Evolutionary conservation across 2,329 filamentous ascomycete species (phyloP).

Genomic region (Phialophora tarda): DNA sequence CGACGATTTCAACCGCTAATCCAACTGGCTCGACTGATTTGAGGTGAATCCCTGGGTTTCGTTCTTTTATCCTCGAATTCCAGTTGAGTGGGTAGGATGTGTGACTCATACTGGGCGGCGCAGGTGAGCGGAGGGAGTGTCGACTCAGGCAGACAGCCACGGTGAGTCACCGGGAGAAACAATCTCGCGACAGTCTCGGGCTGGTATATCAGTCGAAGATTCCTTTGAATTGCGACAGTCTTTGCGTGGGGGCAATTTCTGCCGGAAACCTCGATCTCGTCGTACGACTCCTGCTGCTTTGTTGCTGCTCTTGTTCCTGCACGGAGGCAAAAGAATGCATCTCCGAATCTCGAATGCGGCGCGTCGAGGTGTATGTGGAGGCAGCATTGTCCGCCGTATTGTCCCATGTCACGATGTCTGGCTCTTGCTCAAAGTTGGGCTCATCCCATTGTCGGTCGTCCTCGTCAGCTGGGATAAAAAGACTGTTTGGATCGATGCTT

Average conservation of each 20-base stretch:
- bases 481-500: conserved; percentile 60
- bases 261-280: conserved; percentile 33
- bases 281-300: background rate
- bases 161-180: background rate
- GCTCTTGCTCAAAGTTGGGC: conserved; percentile 58
- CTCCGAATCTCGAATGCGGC: conserved; percentile 46
- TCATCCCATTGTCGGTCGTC: conserved; percentile 65
- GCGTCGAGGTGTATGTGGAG: conserved; percentile 43
- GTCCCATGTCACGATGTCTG: conserved; percentile 52
- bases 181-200: background rate
- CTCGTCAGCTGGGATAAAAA: conserved; percentile 65
- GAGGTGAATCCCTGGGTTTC: background rate
- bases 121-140: background rate
- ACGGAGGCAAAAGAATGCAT: conserved; percentile 38
- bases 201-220: conserved; percentile 49
- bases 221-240: conserved; percentile 55
- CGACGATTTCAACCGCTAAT: conserved; percentile 10
- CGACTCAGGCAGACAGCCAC: background rate
- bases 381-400: conserved; percentile 69
- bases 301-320: conserved; percentile 31
- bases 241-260: conserved; percentile 54
- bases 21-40: conserved; percentile 2
- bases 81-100: background rate
- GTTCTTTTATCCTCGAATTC: background rate
- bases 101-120: background rate